Evolutionary conservation across 208 protist genomes (phyloP), one percentile per base, ranked within the genome.

Genomic region (Trypanosoma theileri): DNA sequence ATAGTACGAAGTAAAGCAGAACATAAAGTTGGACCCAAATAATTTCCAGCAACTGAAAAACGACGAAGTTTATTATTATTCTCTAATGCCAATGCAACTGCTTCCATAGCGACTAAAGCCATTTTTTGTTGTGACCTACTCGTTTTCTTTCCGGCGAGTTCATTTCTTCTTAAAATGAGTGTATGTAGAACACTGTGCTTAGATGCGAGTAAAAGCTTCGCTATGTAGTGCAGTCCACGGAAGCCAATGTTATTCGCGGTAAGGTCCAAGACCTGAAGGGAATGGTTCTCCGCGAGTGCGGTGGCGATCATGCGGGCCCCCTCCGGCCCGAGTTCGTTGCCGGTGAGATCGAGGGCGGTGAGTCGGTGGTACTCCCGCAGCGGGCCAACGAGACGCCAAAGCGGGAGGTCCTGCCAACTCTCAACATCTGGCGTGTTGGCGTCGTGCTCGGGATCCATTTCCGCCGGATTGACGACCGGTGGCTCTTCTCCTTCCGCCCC

Each of bases 251-350:
- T 61, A 69, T 93, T 93, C 48, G 89, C 91, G 3, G 82, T 88
- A 17, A 96, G 72, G 63, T 96, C 85, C 13, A 96, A 66, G 45
- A 91, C 74, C 48, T 81, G 69, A 57, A 96, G 45, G 8, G 85
- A 90, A 44, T 71, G 71, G 65, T 96, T 96, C 48, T 70, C 65
- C 24, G 77, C 58, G 31, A 96, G 73, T 10, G 89, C 88, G 21
- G 83, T 81, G 46, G 89, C 89, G 21, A 96, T 53, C 80, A 96
- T 94, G 40, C 79, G 81, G 8, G 88, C 83, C 6, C 92, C 92
- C 19, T 66, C 64, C 22, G 81, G 68, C 0, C 80, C 71, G n/a
- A 96, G 65, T 17, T 62, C 45, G 70, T 96, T 96, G 24, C 86
- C 85, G 10, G 79, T 79, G 12, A 96, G 78, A 67, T 96, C 87